phyloP scores from a whole-genome alignment of 176 grass and related monocot genomes.

The Calamus simplicifolius region DNA sequence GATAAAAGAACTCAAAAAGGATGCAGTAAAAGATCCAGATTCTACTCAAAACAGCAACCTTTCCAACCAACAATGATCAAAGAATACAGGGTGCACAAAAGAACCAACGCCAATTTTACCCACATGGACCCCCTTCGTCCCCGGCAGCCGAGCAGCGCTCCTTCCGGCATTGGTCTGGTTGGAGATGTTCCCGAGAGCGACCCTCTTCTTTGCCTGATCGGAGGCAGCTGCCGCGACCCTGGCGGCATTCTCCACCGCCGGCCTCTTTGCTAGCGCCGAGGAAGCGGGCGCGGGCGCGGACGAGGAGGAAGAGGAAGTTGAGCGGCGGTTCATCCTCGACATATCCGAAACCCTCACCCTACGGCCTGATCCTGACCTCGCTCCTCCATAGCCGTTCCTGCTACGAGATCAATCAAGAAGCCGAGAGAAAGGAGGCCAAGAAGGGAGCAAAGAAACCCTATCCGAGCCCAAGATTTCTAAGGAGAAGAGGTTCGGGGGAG shows the following conservation, averaged over 20 bases:
- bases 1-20: no score
- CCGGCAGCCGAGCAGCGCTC: constrained; percentile 4
- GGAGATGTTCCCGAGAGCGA: constrained; percentile 73
- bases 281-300: constrained; percentile 7
- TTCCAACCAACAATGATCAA: no score
- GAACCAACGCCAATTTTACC: background rate
- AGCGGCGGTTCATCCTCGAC: constrained; percentile 29
- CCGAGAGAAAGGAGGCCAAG: no score
- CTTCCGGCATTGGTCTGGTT: constrained; percentile 30
- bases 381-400: no score
- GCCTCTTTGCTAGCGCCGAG: constrained; percentile 41
- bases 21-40: no score
- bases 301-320: constrained; percentile 4
- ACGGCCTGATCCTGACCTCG: no score
- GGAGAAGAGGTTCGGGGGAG: background rate
- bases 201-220: constrained; percentile 75
- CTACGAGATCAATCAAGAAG: no score
- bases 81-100: no score
- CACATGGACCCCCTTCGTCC: constrained; percentile 28
- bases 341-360: constrained; percentile 15
- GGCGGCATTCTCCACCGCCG: background rate
- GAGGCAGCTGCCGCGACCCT: constrained; percentile 18
- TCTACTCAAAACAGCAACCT: no score
- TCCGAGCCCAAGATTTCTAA: no score
- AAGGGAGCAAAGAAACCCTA: no score